These are phyloP conservation scores for Rauvolfia tetraphylla DNA, from an alignment of 257 asterid genomes.

Conservation along the genomic window DNA sequence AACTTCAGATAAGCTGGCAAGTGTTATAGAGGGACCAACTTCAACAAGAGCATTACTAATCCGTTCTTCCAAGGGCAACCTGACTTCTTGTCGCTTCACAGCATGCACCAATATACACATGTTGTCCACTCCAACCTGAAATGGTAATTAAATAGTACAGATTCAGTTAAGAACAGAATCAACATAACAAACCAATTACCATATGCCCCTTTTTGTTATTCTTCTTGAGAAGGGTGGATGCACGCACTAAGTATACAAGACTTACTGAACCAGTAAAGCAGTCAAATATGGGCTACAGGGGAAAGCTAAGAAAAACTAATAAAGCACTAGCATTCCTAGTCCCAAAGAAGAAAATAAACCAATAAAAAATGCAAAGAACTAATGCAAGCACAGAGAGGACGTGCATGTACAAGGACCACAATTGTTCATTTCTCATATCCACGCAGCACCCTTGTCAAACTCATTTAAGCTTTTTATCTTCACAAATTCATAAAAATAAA, in stretches of 20 bases:
- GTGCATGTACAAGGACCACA: not conserved
- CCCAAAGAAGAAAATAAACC: too few relatives aligned
- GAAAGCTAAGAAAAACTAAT: not conserved
- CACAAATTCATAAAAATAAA: not conserved
- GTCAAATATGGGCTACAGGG: not conserved
- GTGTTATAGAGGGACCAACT: constrained; percentile 95
- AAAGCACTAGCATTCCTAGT: not conserved
- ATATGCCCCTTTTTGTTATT: not conserved
- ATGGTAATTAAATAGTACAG: not conserved
- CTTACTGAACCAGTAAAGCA: not conserved
- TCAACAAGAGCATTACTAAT: constrained; percentile 94
- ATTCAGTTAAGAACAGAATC: not conserved
- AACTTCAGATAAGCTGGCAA: constrained; percentile 93
- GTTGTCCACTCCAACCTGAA: constrained; percentile 95
- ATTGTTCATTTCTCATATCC: not conserved
- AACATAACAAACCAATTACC: not conserved
- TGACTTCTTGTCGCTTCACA: constrained; percentile 82
- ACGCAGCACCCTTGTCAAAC: not conserved
- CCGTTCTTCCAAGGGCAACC: constrained; percentile 86
- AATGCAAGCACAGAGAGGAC: too few relatives aligned
- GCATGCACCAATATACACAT: constrained; percentile 98
- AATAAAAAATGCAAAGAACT: too few relatives aligned
- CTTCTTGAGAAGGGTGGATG: not conserved
- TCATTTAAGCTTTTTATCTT: not conserved
- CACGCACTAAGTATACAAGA: not conserved